Conservation (phyloP, 768 basidiomycete species). For the Tylopilus subfusipes region DNA sequence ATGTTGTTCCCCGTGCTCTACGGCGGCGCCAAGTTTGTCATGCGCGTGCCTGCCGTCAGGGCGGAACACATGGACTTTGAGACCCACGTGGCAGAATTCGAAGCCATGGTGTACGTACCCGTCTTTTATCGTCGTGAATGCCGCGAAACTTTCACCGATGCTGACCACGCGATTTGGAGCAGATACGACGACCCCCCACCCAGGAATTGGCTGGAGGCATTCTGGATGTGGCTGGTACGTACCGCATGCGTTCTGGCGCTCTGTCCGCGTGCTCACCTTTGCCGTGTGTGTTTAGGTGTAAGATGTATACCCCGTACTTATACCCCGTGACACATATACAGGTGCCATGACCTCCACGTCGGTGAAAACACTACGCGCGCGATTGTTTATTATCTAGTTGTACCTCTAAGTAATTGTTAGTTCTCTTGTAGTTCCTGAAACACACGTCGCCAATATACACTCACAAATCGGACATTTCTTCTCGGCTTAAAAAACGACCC, state of each 20-base stretch:
- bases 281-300: conserved; percentile 13
- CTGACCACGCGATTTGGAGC: neutral
- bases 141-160: too few relatives aligned
- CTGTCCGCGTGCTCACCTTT: neutral
- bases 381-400: too few relatives aligned
- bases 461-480: neutral
- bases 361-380: too few relatives aligned
- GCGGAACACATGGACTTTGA: conserved; percentile 28
- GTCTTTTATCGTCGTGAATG: neutral
- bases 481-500: too few relatives aligned
- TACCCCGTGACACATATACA: too few relatives aligned
- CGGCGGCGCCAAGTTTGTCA: conserved; percentile 23
- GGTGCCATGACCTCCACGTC: too few relatives aligned
- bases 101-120: conserved; percentile 22
- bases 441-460: neutral
- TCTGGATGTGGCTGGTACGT: conserved; percentile 31
- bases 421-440: too few relatives aligned
- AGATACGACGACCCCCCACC: conserved; percentile 29
- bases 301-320: neutral
- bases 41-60: conserved; percentile 4
- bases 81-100: conserved; percentile 25
- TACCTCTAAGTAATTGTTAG: too few relatives aligned
- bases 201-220: conserved; percentile 23
- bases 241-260: neutral
- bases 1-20: conserved; percentile 47